phyloP scores from a whole-genome alignment of 1,284 basidiomycete genomes.

The Microbotryum scabiosae region DNA sequence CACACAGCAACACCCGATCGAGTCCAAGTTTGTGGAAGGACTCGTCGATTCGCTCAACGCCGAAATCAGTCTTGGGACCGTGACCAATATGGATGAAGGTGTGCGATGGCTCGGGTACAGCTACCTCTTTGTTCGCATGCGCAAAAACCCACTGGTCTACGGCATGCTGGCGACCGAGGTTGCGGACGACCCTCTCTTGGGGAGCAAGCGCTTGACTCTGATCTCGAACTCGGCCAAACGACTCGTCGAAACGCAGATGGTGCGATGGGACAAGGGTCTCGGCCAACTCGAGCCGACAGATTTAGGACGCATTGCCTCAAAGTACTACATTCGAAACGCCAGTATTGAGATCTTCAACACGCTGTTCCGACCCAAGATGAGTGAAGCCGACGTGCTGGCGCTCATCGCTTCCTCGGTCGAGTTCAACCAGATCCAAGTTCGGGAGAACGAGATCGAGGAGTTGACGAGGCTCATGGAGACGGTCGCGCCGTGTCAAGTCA shows the following conservation, averaged over 20 bases:
- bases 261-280: constrained; percentile 58
- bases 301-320: constrained; percentile 86
- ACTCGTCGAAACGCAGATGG: constrained; percentile 74
- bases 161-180: constrained; percentile 72
- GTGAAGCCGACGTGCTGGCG: constrained; percentile 81
- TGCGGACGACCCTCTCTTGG: constrained; percentile 67
- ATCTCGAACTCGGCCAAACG: constrained; percentile 61
- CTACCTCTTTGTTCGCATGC: constrained; percentile 93
- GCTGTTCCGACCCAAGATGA: constrained; percentile 73
- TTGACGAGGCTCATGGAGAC: constrained; percentile 61
- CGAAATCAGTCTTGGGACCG: constrained; percentile 90
- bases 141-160: constrained; percentile 83
- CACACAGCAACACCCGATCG: constrained; percentile 69
- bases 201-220: constrained; percentile 63
- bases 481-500: constrained; percentile 66
- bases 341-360: constrained; percentile 87
- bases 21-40: constrained; percentile 83
- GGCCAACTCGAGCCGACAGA: constrained; percentile 70
- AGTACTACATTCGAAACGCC: constrained; percentile 83
- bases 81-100: constrained; percentile 76
- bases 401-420: constrained; percentile 88
- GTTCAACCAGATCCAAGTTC: constrained; percentile 91
- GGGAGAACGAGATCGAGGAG: constrained; percentile 83
- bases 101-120: constrained; percentile 96
- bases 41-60: constrained; percentile 91